Percentiles rank a stretch among this genome's conserved stretches.
These are phyloP conservation scores for Rosa persica DNA, from an alignment of 306 rosid species.

Conservation along the genomic window DNA sequence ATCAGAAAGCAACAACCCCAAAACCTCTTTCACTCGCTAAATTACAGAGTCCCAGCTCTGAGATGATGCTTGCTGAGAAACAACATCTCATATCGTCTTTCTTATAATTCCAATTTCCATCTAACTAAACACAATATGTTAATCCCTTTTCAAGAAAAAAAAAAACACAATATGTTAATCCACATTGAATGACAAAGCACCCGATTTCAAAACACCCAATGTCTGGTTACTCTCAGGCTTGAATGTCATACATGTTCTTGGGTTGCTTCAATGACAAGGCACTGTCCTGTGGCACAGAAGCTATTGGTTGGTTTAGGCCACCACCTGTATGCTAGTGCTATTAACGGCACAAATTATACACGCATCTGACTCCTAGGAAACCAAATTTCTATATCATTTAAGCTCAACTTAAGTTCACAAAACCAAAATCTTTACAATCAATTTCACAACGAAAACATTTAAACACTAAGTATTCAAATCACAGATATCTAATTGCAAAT, in stretches of 20 bases:
- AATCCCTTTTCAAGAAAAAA: too few species aligned
- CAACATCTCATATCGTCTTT: conserved; percentile 31
- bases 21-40: neutral
- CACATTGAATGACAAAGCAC: conserved; percentile 29
- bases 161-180: conserved; percentile 29
- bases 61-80: conserved; percentile 26
- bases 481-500: neutral
- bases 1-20: conserved; percentile 4
- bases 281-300: conserved; percentile 19
- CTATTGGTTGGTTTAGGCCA: conserved; percentile 12
- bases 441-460: neutral
- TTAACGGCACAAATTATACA: neutral
- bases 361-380: neutral
- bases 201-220: conserved; percentile 40
- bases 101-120: conserved; percentile 17
- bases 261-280: conserved; percentile 51
- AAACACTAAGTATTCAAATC: neutral
- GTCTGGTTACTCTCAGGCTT: conserved; percentile 42
- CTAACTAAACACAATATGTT: conserved; percentile 19
- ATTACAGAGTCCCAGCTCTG: neutral
- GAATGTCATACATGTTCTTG: neutral
- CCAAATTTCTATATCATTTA: neutral
- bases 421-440: neutral
- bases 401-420: neutral
- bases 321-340: neutral